phyloP scores from a whole-genome alignment of 2,329 filamentous ascomycete genomes.

The Talaromyces atroroseus region DNA sequence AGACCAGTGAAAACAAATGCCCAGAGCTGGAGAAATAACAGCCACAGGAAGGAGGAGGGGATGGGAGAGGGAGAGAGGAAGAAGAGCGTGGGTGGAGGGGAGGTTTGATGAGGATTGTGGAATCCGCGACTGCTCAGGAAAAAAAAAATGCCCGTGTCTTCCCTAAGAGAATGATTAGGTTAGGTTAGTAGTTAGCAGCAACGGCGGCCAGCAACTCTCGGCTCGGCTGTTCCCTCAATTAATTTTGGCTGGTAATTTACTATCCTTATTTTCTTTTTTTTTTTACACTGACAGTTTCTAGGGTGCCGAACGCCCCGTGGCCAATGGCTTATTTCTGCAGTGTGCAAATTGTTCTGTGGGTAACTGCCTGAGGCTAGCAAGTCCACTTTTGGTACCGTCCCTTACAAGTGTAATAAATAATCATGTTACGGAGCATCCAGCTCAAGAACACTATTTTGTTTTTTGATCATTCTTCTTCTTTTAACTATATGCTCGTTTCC shows the following conservation, averaged over 20 bases:
- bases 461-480: no score
- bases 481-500: no score
- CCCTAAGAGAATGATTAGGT: not conserved
- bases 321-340: slow-evolving; percentile 1
- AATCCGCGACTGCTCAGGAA: slow-evolving; percentile 11
- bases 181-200: not conserved
- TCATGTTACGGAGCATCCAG: no score
- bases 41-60: slow-evolving; percentile 13
- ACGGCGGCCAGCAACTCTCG: not conserved
- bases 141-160: slow-evolving; percentile 13
- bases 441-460: no score
- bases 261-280: slow-evolving; percentile 3
- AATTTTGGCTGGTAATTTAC: slow-evolving; percentile 3
- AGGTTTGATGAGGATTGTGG: slow-evolving; percentile 12
- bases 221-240: slow-evolving; percentile 3
- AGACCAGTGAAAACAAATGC: slow-evolving; percentile 9
- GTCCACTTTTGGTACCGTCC: not conserved
- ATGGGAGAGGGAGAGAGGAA: slow-evolving; percentile 18
- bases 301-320: slow-evolving; percentile 20
- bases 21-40: slow-evolving; percentile 19
- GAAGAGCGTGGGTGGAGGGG: slow-evolving; percentile 15
- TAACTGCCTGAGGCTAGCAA: not conserved
- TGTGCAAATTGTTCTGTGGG: not conserved
- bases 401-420: no score
- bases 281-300: slow-evolving; percentile 13